These are phyloP conservation scores for Neonectria neomacrospora DNA, from an alignment of 2,329 filamentous ascomycete species.

Conservation along the genomic window DNA sequence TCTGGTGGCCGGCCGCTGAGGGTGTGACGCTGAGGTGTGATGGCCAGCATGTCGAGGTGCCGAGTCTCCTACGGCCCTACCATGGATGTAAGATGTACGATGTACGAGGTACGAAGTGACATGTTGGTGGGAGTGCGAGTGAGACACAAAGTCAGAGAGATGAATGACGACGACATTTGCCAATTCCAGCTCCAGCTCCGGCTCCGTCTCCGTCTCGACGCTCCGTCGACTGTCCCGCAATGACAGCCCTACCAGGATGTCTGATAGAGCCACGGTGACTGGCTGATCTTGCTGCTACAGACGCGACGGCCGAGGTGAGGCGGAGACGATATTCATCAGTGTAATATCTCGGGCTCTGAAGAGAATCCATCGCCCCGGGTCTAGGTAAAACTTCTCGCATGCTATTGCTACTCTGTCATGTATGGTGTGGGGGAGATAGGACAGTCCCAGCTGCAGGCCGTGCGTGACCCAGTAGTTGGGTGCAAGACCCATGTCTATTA, in stretches of 20 bases:
- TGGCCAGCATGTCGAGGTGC: not conserved
- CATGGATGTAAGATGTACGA: not conserved
- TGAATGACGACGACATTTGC: constrained; percentile 20
- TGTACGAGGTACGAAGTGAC: not conserved
- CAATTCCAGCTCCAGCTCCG: not conserved
- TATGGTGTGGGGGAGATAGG: constrained; percentile 9
- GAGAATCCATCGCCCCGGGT: not conserved
- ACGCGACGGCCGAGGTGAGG: constrained; percentile 15
- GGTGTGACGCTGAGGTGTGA: constrained; percentile 13
- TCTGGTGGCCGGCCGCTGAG: constrained; percentile 12
- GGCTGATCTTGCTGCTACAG: constrained; percentile 12
- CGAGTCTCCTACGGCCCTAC: not conserved
- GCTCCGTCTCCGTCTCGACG: not conserved
- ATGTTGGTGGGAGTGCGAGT: constrained; percentile 5
- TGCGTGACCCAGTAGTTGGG: constrained; percentile 1
- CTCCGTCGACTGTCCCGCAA: not conserved
- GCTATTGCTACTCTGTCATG: constrained; percentile 6
- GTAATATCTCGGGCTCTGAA: constrained; percentile 8
- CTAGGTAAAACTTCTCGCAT: not conserved
- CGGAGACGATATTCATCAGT: constrained; percentile 19
- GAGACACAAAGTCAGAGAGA: not conserved
- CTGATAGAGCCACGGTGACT: constrained; percentile 3
- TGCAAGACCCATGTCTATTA: constrained; percentile 4
- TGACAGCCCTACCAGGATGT: constrained; percentile 13
- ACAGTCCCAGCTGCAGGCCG: constrained; percentile 2